phyloP scores from a whole-genome alignment of 768 basidiomycete species.

The Neoboletus magnificus region DNA sequence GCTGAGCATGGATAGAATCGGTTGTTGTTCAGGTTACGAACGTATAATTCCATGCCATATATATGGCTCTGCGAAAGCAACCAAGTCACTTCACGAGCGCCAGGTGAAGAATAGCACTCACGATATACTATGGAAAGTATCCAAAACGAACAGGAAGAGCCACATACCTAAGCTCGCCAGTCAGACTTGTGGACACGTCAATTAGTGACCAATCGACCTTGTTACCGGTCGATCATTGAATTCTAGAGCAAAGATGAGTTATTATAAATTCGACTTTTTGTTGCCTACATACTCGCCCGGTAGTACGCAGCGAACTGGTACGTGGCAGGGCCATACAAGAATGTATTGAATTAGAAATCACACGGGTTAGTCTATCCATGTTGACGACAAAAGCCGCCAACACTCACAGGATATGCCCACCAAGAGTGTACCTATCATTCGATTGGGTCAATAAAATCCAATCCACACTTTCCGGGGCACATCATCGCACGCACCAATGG shows the following conservation, averaged over 20 bases:
- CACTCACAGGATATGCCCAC: background rate
- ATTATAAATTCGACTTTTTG: background rate
- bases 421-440: background rate
- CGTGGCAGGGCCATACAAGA: slow-evolving; percentile 40
- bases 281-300: slow-evolving; percentile 12
- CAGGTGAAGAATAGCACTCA: background rate
- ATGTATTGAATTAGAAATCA: slow-evolving; percentile 18
- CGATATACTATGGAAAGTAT: slow-evolving; percentile 16
- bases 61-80: slow-evolving; percentile 8
- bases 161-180: background rate
- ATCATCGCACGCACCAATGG: background rate
- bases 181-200: background rate
- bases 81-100: background rate
- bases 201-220: background rate
- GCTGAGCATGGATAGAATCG: background rate
- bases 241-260: background rate
- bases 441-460: background rate
- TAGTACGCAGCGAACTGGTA: slow-evolving; percentile 42
- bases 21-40: background rate
- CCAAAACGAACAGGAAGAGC: slow-evolving; percentile 13
- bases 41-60: slow-evolving; percentile 15
- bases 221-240: slow-evolving; percentile 10
- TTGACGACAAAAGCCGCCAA: too few species aligned
- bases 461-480: too few species aligned
- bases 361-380: background rate